Evolutionary conservation across 2,329 filamentous ascomycete genomes (phyloP).

Genomic region (Fusarium oxysporum): DNA sequence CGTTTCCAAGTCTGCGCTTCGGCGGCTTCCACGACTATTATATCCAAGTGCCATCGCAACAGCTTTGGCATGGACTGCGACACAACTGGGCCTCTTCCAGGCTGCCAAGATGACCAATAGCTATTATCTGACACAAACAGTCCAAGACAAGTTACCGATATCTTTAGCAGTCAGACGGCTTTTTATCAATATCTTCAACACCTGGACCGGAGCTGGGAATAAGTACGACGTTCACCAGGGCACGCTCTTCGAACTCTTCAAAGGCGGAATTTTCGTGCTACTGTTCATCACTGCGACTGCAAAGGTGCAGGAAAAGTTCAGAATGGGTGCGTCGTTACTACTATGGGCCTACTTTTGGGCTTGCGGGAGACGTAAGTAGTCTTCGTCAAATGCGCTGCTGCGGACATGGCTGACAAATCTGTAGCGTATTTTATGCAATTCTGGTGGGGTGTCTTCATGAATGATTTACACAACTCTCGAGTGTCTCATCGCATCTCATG

Average conservation of each 20-base stretch:
- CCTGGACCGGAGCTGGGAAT: not conserved
- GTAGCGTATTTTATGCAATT: not conserved
- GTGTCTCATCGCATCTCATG: not conserved
- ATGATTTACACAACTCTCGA: not conserved
- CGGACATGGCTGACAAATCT: not conserved
- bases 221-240: not conserved
- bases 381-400: rapidly evolving
- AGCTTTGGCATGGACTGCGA: not conserved
- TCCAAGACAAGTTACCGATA: not conserved
- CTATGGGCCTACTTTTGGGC: not conserved
- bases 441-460: not conserved
- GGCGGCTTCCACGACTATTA: not conserved
- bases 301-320: not conserved
- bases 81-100: not conserved
- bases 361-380: not conserved
- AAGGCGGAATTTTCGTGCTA: not conserved
- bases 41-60: not conserved
- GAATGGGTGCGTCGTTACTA: not conserved
- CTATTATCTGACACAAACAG: not conserved
- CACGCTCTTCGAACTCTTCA: not conserved
- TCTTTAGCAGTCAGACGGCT: not conserved
- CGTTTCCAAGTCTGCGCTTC: not conserved
- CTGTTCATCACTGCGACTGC: not conserved
- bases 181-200: not conserved
- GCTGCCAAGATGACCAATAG: not conserved